Conservation (phyloP, 2,329 filamentous ascomycete genomes). For the Scleromitrula shiraiana region DNA sequence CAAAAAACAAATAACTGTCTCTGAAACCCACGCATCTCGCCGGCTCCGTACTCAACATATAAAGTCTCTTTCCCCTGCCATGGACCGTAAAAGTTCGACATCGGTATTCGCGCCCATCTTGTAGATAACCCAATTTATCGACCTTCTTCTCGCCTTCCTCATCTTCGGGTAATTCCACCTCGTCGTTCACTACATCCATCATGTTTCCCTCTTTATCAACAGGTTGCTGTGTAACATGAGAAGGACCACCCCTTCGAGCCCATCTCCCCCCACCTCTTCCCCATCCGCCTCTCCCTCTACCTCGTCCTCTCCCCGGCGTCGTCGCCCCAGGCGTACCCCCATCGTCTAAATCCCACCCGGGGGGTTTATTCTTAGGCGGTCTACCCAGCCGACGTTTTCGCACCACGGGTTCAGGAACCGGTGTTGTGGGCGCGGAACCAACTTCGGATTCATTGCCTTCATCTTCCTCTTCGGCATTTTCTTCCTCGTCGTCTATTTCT, state of each 20-base stretch:
- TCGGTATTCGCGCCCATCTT: constrained; percentile 81
- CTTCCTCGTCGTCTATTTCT: constrained; percentile 32
- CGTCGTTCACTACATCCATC: constrained; percentile 84
- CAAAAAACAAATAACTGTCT: constrained; percentile 98
- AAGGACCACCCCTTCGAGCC: constrained; percentile 57
- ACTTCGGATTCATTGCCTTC: constrained; percentile 41
- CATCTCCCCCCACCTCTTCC: constrained; percentile 54
- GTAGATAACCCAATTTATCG: constrained; percentile 76
- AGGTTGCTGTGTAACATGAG: constrained; percentile 72
- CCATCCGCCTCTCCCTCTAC: constrained; percentile 54
- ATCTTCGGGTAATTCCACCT: constrained; percentile 82
- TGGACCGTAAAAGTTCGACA: constrained; percentile 91
- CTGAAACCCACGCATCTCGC: constrained; percentile 94
- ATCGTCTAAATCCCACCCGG: constrained; percentile 62
- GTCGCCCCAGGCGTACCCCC: constrained; percentile 38
- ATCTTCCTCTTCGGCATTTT: constrained; percentile 34
- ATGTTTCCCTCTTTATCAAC: constrained; percentile 92
- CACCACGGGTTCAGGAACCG: constrained; percentile 39
- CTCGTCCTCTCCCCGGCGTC: constrained; percentile 43
- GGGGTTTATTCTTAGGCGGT: constrained; percentile 75
- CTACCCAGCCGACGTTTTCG: constrained; percentile 72
- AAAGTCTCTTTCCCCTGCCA: constrained; percentile 75
- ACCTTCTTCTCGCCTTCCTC: constrained; percentile 88
- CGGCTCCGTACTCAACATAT: constrained; percentile 98
- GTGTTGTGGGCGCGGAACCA: constrained; percentile 31